Conservation (phyloP, 257 asterid genomes). For the Galeopsis tetrahit region DNA sequence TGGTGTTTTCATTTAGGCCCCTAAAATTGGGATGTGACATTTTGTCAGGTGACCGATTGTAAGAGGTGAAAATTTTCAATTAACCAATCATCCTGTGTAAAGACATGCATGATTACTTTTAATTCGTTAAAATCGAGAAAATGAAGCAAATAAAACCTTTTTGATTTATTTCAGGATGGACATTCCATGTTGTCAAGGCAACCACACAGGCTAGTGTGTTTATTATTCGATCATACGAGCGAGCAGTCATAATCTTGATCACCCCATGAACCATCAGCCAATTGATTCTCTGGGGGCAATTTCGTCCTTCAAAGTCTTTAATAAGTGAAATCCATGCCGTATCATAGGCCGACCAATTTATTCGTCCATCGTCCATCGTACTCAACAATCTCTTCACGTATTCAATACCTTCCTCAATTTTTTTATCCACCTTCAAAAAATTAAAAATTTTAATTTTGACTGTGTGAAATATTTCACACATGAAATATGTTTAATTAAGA, state of each 20-base stretch:
- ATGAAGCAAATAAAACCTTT: too few species aligned
- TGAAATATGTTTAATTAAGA: too few species aligned
- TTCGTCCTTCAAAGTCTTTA: conserved; percentile 9
- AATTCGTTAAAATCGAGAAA: too few species aligned
- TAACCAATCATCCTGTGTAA: too few species aligned
- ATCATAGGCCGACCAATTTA: conserved; percentile 49
- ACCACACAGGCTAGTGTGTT: conserved; percentile 55
- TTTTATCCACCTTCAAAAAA: conserved; percentile 18
- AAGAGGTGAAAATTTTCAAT: too few species aligned
- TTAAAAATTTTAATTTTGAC: too few species aligned
- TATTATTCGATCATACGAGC: conserved; percentile 43
- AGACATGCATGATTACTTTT: too few species aligned
- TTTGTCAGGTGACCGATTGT: too few species aligned
- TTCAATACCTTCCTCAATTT: neutral
- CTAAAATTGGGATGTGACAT: too few species aligned
- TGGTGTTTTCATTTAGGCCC: too few species aligned
- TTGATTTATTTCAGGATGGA: conserved; percentile 19
- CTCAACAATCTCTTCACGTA: conserved; percentile 30
- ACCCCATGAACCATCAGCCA: conserved; percentile 63
- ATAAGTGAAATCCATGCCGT: conserved; percentile 28
- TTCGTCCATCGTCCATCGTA: conserved; percentile 43
- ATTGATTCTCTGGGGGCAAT: conserved; percentile 44
- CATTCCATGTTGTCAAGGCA: conserved; percentile 46
- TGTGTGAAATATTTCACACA: too few species aligned
- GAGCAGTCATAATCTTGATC: conserved; percentile 29